phyloP scores from a whole-genome alignment of 805 yeast species.

The Yarrowia divulgata region DNA sequence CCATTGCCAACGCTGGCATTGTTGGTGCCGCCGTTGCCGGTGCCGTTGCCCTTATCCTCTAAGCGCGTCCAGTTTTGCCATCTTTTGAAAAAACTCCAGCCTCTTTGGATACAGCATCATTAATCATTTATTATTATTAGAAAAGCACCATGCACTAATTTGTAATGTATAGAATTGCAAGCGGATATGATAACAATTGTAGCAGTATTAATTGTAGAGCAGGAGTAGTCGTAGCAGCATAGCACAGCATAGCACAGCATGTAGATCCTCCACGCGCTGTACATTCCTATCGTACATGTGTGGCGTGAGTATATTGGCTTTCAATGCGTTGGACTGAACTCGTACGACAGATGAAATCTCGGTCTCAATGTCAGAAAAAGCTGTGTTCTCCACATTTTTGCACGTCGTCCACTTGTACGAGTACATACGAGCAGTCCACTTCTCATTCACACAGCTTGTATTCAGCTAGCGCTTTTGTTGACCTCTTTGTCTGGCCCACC shows the following conservation, averaged over 20 bases:
- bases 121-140: conserved; percentile 38
- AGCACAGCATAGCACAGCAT: too few relatives aligned
- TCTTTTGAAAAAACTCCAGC: too few relatives aligned
- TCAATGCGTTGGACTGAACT: too few relatives aligned
- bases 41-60: conserved; percentile 52
- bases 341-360: too few relatives aligned
- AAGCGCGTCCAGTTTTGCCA: conserved; percentile 41
- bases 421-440: too few relatives aligned
- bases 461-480: too few relatives aligned
- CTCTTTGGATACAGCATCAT: conserved; percentile 4
- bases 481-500: too few relatives aligned
- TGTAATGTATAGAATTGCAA: conserved; percentile 35
- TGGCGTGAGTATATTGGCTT: conserved; percentile 9
- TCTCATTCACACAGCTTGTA: too few relatives aligned
- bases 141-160: conserved; percentile 39
- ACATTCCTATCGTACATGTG: not conserved
- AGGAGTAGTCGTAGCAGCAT: not conserved
- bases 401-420: too few relatives aligned
- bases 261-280: not conserved
- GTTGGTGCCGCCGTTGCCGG: conserved; percentile 54
- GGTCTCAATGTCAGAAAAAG: too few relatives aligned
- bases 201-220: not conserved
- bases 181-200: not conserved
- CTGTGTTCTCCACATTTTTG: too few relatives aligned
- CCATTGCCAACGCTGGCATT: conserved; percentile 51